These are phyloP conservation scores for Acephala macrosclerotiorum DNA, from an alignment of 2,329 filamentous ascomycete species.

Conservation along the genomic window DNA sequence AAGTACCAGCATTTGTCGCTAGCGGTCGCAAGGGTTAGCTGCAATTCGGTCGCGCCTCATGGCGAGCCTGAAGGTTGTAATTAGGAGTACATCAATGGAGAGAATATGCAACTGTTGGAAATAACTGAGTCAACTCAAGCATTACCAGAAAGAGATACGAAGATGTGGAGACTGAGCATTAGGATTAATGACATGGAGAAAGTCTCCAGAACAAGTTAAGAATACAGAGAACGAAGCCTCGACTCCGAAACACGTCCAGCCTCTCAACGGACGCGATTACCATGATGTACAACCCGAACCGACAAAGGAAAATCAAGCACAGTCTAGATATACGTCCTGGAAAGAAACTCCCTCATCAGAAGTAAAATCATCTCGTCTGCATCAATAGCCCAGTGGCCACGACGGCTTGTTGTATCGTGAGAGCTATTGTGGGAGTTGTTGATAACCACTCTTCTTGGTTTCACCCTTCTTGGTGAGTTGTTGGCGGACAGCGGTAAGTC, in stretches of 20 bases:
- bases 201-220: neutral
- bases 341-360: neutral
- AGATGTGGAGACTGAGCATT: neutral
- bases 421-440: conserved; percentile 26
- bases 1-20: too few relatives aligned
- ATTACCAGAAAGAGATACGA: neutral
- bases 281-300: neutral
- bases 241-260: neutral
- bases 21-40: too few relatives aligned
- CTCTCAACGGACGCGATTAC: neutral
- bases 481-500: conserved; percentile 22
- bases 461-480: conserved; percentile 22
- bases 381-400: conserved; percentile 19
- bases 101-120: too few relatives aligned
- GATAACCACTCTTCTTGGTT: conserved; percentile 25
- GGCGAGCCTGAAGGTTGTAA: too few relatives aligned
- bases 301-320: neutral
- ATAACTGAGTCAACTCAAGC: too few relatives aligned
- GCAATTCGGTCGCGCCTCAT: too few relatives aligned
- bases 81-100: too few relatives aligned
- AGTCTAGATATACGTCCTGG: neutral
- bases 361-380: neutral
- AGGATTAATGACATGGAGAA: neutral
- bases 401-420: conserved; percentile 9
- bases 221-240: neutral